Base-by-base conservation (phyloP, 2,329 filamentous ascomycete species). In the Colletotrichum kahawae region DNA sequence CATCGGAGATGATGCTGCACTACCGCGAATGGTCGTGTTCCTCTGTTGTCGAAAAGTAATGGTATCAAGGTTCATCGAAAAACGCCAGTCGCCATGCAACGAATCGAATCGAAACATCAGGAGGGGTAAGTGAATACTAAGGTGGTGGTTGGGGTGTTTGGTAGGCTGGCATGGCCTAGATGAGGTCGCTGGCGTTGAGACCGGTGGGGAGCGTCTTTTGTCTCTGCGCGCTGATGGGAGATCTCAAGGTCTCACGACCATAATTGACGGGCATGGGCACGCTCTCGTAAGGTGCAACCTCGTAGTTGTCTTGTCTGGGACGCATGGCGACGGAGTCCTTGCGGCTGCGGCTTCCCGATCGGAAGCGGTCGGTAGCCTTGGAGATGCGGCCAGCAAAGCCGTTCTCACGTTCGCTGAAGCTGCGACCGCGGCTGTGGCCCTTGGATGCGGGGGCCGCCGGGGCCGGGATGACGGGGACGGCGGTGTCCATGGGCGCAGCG, bases 341-440 rank as follows among this genome's bases (percentile, higher is more conserved):
- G 57, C 88, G 87, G 66, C 87, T 88, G 18, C 91, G 89, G 81
- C 90, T 92, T 2, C 85, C 90, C 5, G 90, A 92, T 24, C 91
- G 88, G 79, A 92, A 88, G 63, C 90, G 88, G 78, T 92, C 91
- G 0, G 90, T 91, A 0, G 90, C 90, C 62, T 91, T 90, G 74
- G 87, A 88, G 76, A 92, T 82, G 36, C 90, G 89, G 4, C 87
- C 87, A 3, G 89, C 85, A 74, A 92, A 85, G 80, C 87, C 87
- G 79, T 83, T 85, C 76, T 85, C 86, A 66, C 71, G 74, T 38
- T 91, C 89, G 34, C 85, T 87, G 75, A 83, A 87, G 82, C 90
- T 92, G 66, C 90, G 88, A 12, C 91, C 90, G 31, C 92, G 90
- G 78, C 82, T 87, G 80, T 93, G 91, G 24, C 87, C 85, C 74